phyloP scores from a whole-genome alignment of 257 asterid species.

The Penstemon newberryi region DNA sequence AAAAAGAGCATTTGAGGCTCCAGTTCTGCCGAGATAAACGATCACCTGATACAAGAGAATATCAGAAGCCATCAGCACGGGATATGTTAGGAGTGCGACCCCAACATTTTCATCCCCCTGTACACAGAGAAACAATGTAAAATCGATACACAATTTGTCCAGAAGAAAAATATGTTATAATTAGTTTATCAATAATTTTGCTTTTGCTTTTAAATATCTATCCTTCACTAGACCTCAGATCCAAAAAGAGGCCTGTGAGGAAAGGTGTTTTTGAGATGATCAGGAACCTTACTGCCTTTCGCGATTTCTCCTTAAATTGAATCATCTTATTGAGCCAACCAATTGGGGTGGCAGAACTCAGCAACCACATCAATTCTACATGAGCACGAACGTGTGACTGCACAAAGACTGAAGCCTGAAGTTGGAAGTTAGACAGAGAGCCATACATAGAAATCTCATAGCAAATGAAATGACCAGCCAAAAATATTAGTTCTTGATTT shows the following conservation, averaged over 20 bases:
- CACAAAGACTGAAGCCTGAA: conserved; percentile 94
- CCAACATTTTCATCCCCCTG: conserved; percentile 98
- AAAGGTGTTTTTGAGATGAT: not conserved
- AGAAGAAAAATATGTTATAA: not conserved
- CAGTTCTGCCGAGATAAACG: conserved; percentile 19
- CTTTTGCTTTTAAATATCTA: not conserved
- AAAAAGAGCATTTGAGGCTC: conserved; percentile 1
- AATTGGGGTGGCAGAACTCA: conserved; percentile 86
- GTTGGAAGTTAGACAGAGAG: conserved; percentile 34
- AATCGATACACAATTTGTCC: not conserved
- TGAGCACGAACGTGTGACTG: conserved; percentile 98
- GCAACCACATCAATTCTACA: conserved; percentile 92
- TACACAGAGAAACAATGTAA: conserved; percentile 14
- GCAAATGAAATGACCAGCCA: conserved; percentile 7
- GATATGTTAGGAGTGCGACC: conserved; percentile 88
- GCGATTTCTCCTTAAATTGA: conserved; percentile 93
- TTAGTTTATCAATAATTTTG: not conserved
- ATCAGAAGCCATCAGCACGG: conserved; percentile 97
- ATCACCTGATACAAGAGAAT: conserved; percentile 89
- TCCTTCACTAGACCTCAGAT: not conserved
- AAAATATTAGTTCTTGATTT: conserved; percentile 15
- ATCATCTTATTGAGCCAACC: conserved; percentile 98
- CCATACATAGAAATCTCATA: conserved; percentile 13
- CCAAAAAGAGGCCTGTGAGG: not conserved
- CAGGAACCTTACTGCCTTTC: conserved; percentile 62